phyloP scores from a whole-genome alignment of 192 early-diverging fungal species.

The Dissophora globulifera region DNA sequence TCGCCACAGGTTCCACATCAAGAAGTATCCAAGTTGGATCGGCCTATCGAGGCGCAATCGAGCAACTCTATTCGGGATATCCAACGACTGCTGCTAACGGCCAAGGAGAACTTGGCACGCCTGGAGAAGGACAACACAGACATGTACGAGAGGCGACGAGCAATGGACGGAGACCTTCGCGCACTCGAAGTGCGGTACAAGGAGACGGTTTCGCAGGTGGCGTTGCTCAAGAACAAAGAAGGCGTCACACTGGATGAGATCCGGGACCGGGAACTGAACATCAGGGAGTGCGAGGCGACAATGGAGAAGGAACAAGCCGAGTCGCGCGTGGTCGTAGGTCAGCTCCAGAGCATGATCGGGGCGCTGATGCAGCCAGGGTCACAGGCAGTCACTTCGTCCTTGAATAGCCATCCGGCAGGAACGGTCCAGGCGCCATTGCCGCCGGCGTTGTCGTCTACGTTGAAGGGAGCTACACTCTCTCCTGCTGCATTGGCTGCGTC shows the following conservation, averaged over 20 bases:
- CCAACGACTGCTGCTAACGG: constrained; percentile 9
- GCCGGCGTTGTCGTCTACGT: too few relatives aligned
- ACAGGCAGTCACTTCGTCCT: background rate
- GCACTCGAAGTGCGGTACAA: constrained; percentile 1
- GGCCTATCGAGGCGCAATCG: constrained; percentile 27
- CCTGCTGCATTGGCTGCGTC: too few relatives aligned
- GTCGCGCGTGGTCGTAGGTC: background rate
- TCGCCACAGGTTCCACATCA: background rate
- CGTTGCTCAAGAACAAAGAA: constrained; percentile 3
- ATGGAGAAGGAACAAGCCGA: constrained; percentile 26
- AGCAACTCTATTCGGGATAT: constrained; percentile 27
- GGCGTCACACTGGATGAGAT: constrained; percentile 11
- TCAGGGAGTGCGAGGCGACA: constrained; percentile 7
- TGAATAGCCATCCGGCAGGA: background rate
- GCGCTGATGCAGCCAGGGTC: constrained; percentile 3
- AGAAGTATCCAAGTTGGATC: constrained; percentile 6
- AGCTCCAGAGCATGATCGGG: constrained; percentile 22
- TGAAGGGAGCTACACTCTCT: too few relatives aligned
- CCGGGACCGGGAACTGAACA: constrained; percentile 2
- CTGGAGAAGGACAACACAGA: constrained; percentile 12
- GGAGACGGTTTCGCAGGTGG: background rate
- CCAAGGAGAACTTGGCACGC: constrained; percentile 10
- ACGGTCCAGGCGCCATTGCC: background rate
- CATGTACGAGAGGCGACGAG: constrained; percentile 6
- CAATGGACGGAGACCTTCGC: constrained; percentile 6